Conservation (phyloP, 1,139 yeast genomes). For the Debaryomycetaceae sp. region DNA sequence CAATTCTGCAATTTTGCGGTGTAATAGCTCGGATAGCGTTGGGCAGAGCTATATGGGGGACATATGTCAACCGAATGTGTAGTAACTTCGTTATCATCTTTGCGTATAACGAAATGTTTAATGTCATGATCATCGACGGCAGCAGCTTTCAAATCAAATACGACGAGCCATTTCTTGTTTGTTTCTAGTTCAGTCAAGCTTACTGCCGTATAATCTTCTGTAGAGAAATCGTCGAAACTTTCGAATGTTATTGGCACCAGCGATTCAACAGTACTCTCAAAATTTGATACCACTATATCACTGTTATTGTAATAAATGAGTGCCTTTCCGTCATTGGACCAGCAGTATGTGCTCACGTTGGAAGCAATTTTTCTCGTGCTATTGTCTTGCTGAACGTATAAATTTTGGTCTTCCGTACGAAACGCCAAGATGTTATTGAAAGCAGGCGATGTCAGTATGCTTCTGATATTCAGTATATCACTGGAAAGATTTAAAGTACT, state of each 20-base stretch:
- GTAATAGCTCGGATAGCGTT: constrained; percentile 51
- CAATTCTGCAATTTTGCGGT: constrained; percentile 41
- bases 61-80: constrained; percentile 45
- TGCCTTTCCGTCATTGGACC: constrained; percentile 11
- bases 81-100: constrained; percentile 9
- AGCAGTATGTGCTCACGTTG: constrained; percentile 11
- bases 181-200: constrained; percentile 4
- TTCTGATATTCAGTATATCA: constrained; percentile 1
- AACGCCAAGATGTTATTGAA: constrained; percentile 5
- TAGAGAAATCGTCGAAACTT: constrained; percentile 2
- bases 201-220: constrained; percentile 1
- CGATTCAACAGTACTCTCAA: not conserved
- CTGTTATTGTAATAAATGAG: constrained; percentile 4
- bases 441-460: constrained; percentile 7
- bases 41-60: constrained; percentile 55
- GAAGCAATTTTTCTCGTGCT: constrained; percentile 4
- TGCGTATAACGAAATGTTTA: constrained; percentile 13
- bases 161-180: constrained; percentile 7
- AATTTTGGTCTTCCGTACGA: constrained; percentile 3
- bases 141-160: constrained; percentile 10
- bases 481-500: not conserved
- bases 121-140: constrained; percentile 21
- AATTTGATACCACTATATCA: not conserved
- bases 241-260: not conserved
- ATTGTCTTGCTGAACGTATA: constrained; percentile 3